Evolutionary conservation across 768 basidiomycete genomes (phyloP).

Genomic region (Suillus plorans): DNA sequence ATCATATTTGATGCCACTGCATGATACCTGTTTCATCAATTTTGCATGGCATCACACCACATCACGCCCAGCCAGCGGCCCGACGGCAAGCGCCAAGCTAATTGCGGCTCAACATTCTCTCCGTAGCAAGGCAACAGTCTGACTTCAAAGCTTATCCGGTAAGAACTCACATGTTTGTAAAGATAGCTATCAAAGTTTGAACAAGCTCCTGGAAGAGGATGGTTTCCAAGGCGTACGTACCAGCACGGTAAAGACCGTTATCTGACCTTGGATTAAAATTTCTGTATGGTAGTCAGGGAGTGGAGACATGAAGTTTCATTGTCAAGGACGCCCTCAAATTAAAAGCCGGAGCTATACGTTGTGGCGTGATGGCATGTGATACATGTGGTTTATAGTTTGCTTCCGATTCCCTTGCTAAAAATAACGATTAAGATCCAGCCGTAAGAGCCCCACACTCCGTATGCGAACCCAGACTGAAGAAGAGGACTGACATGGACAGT

Average conservation of each 20-base stretch:
- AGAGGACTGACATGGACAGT: neutral
- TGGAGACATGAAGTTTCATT: neutral
- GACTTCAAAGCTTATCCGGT: neutral
- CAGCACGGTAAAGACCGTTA: neutral
- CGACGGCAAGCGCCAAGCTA: neutral
- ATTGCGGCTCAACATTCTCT: neutral
- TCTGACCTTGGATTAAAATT: neutral
- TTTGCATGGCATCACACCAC: neutral
- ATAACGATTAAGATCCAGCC: neutral
- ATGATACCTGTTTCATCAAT: neutral
- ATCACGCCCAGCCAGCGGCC: neutral
- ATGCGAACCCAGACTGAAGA: neutral
- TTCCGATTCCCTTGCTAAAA: neutral
- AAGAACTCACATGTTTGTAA: neutral
- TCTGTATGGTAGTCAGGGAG: neutral
- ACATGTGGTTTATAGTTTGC: neutral
- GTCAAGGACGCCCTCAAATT: neutral
- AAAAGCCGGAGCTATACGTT: neutral
- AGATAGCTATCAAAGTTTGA: neutral
- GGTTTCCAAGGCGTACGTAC: conserved; percentile 1
- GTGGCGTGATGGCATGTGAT: neutral
- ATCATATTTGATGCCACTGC: neutral
- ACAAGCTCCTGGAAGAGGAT: neutral
- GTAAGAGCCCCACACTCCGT: neutral
- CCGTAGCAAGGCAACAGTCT: neutral